Evolutionary conservation across 1,284 basidiomycete genomes (phyloP), one percentile per base, ranked within the genome.

Genomic region (Anthracocystis setariae): DNA sequence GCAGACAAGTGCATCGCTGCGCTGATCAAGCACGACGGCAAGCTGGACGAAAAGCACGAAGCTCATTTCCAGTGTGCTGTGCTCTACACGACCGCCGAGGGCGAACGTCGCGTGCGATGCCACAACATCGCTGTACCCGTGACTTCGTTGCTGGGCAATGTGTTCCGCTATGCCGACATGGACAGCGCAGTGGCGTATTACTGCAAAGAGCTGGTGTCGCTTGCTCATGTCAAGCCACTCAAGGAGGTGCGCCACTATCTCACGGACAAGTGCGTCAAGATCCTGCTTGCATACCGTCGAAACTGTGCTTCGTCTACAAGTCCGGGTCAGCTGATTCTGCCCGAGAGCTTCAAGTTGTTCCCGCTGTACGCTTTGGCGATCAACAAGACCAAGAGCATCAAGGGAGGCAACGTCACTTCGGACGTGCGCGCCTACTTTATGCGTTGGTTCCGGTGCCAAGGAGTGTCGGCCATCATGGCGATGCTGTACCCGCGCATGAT

Each of bases 141-240:
- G 1, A 91, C 90, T 2, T 88, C 89, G 46, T 85, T 98, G 58
- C 92, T 94, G 12, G 93, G 90, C 17, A 96, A 92, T 79, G 90
- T 98, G 5, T 99, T 95, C 86, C 88, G 92, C 52, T 92, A 87
- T 82, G 94, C 94, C 23, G 96, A 99, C 84, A 87, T 94, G 85
- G 95, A 98, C 76, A 88, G 91, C 3, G 88, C 90, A 0, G 87
- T 95, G 10, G 87, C 89, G 29, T 86, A 91, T 80, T 84, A 93
- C 68, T 85, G 90, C 35, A 92, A 94, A 78, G 89, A 92, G 83
- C 38, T 52, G 3, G 46, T 76, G 92, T 93, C 91, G 5, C 88
- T 95, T 72, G 85, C 88, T 0, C 87, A 88, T 58, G 87, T 91
- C 84, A 88, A 90, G 76, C 87, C 88, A 72, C 86, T 94, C 72